Base-by-base conservation (phyloP, 2,329 filamentous ascomycete genomes). In the Trichocomaceae sp. region DNA sequence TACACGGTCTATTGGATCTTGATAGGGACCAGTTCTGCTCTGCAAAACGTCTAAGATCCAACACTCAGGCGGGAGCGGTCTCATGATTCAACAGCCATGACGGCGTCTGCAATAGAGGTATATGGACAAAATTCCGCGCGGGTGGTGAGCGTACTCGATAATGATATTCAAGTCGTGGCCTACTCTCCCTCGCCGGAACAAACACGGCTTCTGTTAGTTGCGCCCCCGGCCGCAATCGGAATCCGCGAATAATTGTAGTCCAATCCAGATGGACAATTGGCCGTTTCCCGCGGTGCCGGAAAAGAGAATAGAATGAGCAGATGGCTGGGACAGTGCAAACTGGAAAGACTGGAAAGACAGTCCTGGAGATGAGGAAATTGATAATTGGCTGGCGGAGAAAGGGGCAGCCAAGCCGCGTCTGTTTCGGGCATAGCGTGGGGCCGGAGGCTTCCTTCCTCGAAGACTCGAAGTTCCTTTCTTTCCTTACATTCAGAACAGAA, bases 301-400 rank as follows among this genome's bases (percentile, higher is more conserved):
- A 5, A 8, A 17, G 35, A 39, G 8, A 17, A 19, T n/a, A n/a
- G 37, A 19, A 17, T 41, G 37, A n/a, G n/a, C n/a, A n/a, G 37
- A 19, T 29, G 35, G 35, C n/a, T 41, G n/a, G 15, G 19, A 41
- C n/a, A n/a, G n/a, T n/a, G n/a, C n/a, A n/a, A n/a, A n/a, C n/a
- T n/a, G n/a, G n/a, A n/a, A n/a, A n/a, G n/a, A n/a, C n/a, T n/a
- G n/a, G n/a, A n/a, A n/a, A n/a, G n/a, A n/a, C n/a, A n/a, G n/a
- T n/a, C n/a, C n/a, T n/a, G n/a, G n/a, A n/a, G n/a, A n/a, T n/a
- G n/a, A n/a, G n/a, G 23, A 3, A 26, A 26, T 26, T 4, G 23
- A 31, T 52, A 33, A 52, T 52, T 52, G 50, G 50, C 50, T 52
- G 50, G 49, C 31, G 5, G 41, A 52, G 50, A 52, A 52, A 52